Evolutionary conservation across 805 yeast species (phyloP).

Genomic region (Teunomyces panamensis): DNA sequence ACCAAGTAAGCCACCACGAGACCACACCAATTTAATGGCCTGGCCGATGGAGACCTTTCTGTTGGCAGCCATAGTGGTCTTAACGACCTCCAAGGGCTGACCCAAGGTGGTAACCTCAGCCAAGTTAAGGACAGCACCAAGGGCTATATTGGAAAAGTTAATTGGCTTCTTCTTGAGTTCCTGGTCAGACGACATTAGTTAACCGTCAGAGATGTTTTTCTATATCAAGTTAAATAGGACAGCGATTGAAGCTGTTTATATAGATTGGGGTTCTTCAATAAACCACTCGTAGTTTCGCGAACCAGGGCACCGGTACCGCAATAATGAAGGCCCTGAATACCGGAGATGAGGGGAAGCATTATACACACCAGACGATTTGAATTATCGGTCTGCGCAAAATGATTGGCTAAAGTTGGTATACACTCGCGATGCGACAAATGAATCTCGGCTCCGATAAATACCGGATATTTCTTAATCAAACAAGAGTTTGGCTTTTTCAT

Average conservation of each 20-base stretch:
- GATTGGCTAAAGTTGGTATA: not conserved
- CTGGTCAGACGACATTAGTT: constrained; percentile 2
- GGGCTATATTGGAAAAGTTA: constrained; percentile 80
- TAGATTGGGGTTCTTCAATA: not conserved
- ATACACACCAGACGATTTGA: too few relatives aligned
- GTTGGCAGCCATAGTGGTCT: constrained; percentile 98
- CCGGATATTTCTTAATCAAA: not conserved
- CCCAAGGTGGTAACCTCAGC: constrained; percentile 93
- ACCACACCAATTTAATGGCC: constrained; percentile 77
- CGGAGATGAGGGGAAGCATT: constrained; percentile 2
- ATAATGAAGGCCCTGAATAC: not conserved
- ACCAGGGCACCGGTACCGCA: not conserved
- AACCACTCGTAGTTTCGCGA: not conserved
- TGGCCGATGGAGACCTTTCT: constrained; percentile 64
- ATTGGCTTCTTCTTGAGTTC: constrained; percentile 77
- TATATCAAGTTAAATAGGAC: not conserved
- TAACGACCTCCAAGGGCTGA: constrained; percentile 93
- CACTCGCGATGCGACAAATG: not conserved
- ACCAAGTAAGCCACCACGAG: constrained; percentile 89
- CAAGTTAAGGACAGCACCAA: constrained; percentile 92
- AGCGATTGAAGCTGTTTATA: not conserved
- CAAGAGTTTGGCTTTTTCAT: too few relatives aligned
- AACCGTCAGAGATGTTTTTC: not conserved
- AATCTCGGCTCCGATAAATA: constrained; percentile 1
- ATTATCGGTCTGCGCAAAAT: not conserved